These are phyloP conservation scores for Wilhelminamyces savonicus DNA, from an alignment of 805 yeast genomes.

Conservation along the genomic window DNA sequence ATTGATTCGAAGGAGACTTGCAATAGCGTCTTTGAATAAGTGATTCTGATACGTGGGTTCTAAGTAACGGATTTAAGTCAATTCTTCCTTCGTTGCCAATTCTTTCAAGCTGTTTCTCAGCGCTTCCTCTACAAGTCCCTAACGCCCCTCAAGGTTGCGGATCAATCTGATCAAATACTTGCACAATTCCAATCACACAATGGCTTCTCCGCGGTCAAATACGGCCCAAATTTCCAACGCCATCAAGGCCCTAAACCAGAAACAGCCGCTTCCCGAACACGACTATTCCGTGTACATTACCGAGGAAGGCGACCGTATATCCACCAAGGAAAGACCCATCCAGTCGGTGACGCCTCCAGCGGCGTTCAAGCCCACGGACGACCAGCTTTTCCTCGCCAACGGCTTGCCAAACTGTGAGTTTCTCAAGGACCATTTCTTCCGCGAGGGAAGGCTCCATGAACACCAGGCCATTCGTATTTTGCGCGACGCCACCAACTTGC, in stretches of 20 bases:
- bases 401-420: constrained; percentile 72
- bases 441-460: constrained; percentile 75
- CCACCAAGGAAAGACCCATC: constrained; percentile 55
- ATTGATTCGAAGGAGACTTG: too few relatives aligned
- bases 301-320: constrained; percentile 52
- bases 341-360: constrained; percentile 62
- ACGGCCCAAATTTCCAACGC: constrained; percentile 59
- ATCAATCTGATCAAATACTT: too few relatives aligned
- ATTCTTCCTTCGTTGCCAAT: too few relatives aligned
- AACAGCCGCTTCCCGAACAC: constrained; percentile 15
- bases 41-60: too few relatives aligned
- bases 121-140: too few relatives aligned
- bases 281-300: constrained; percentile 44
- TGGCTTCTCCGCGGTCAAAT: too few relatives aligned
- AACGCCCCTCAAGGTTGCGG: too few relatives aligned
- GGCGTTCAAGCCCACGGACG: constrained; percentile 55
- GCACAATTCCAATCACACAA: too few relatives aligned
- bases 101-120: too few relatives aligned
- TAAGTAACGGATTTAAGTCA: too few relatives aligned
- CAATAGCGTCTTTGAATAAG: too few relatives aligned
- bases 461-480: constrained; percentile 67
- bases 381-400: constrained; percentile 52
- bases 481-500: constrained; percentile 53
- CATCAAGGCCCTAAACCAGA: constrained; percentile 49
- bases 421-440: constrained; percentile 63